Base-by-base conservation (phyloP, 2,329 filamentous ascomycete genomes). In the Cladosporium oxysporum region DNA sequence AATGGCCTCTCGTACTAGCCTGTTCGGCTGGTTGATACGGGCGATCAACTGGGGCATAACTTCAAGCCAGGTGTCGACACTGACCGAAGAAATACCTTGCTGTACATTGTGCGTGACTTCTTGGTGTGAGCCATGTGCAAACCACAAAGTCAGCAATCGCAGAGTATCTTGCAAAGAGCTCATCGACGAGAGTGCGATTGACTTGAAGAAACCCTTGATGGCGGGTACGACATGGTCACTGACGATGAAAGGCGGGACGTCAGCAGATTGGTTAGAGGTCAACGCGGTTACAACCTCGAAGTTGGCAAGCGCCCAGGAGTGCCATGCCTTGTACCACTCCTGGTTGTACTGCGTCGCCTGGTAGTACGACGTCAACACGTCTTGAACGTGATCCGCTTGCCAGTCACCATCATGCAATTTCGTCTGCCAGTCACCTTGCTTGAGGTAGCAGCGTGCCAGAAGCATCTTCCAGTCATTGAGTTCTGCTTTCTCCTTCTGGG, bases 311-410 rank as follows among this genome's bases (percentile, higher is more conserved):
- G 95, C 96, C 94, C 95, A 99, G 0, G 95, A 91, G 79, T 99
- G 95, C 95, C 95, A 99, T 8, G 96, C 95, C 80, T 99, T 99
- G 82, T 99, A 99, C 88, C 94, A 99, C 68, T 90, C 89, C 37
- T 92, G 90, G 76, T 99, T 96, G 80, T 96, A 97, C 66, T 92
- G 90, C 1, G 95, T 99, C 1, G 96, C 96, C 66, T 93, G 90
- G 21, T 89, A 89, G 78, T 98, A 99, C 1, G 95, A 93, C n/a
- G 88, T 86, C 28, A 99, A 83, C 66, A 99, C 93, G 62, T 98
- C 94, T 61, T 91, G 87, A 4, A 97, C 91, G 70, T 91, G 89
- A 10, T 92, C 90, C 69, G 91, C 88, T 69, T 92, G 89, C 96
- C 95, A 99, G 70, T 95, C 90, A 62, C 93, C 91, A 74, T 91